Conservation (phyloP, 108 stramenopile genomes). For the Nannochloropsis gaditana region DNA sequence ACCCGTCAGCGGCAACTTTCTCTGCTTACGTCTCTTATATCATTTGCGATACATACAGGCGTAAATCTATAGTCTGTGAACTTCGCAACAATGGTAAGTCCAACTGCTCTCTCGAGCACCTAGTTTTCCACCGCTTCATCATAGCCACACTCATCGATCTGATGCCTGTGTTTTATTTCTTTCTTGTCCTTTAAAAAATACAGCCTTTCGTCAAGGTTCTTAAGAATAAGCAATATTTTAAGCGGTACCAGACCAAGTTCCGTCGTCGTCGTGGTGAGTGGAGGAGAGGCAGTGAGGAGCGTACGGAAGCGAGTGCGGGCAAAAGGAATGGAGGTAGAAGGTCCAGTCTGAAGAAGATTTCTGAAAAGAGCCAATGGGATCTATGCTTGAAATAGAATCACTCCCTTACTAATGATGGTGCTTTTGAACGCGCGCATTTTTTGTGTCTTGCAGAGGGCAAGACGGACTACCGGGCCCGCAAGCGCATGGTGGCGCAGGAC, state of each 20-base stretch:
- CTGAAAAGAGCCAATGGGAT: background rate
- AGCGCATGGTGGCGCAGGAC: slow-evolving; percentile 86
- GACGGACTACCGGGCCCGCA: slow-evolving; percentile 99
- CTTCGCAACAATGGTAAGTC: slow-evolving; percentile 12
- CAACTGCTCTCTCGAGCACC: background rate
- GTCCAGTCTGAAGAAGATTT: background rate
- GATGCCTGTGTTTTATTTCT: background rate
- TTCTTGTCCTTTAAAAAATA: background rate
- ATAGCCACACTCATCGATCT: background rate
- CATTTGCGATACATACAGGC: too few relatives aligned
- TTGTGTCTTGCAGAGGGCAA: slow-evolving; percentile 70
- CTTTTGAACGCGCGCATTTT: background rate
- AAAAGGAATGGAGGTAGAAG: background rate
- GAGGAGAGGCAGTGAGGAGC: background rate
- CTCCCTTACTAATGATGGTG: too few relatives aligned
- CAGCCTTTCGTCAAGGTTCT: slow-evolving; percentile 85
- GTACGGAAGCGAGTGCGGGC: background rate
- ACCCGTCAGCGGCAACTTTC: too few relatives aligned
- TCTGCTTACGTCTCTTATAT: too few relatives aligned
- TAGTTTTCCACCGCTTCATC: background rate
- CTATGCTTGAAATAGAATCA: background rate
- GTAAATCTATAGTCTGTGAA: background rate
- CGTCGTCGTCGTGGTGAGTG: slow-evolving; percentile 77
- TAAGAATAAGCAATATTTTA: slow-evolving; percentile 96
- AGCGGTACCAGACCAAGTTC: slow-evolving; percentile 97